phyloP scores from a whole-genome alignment of 306 rosid genomes.

The Medicago arabica region DNA sequence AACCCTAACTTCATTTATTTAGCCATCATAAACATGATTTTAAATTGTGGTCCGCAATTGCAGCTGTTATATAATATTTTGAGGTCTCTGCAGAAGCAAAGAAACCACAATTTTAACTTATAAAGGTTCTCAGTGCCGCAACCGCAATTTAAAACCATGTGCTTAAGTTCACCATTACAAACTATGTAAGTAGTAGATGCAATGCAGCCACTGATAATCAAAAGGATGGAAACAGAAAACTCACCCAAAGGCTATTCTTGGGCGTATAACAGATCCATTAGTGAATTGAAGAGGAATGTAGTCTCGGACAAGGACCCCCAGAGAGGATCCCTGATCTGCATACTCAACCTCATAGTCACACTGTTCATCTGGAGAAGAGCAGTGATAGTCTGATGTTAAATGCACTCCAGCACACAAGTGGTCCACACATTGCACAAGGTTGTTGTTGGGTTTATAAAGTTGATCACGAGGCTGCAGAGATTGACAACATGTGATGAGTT shows the following conservation, averaged over 20 bases:
- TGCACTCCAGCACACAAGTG: conserved; percentile 61
- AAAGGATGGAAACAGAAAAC: conserved; percentile 40
- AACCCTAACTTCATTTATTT: background rate
- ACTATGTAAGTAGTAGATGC: background rate
- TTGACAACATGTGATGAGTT: conserved; percentile 8
- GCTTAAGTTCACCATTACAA: conserved; percentile 12
- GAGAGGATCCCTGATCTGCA: conserved; percentile 87
- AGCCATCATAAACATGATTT: background rate
- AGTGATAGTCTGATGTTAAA: conserved; percentile 38
- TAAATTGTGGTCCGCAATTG: background rate
- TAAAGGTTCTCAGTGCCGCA: background rate
- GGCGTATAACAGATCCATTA: conserved; percentile 67
- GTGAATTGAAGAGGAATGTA: conserved; percentile 51
- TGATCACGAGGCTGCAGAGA: conserved; percentile 60
- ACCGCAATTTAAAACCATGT: background rate
- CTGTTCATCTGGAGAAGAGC: conserved; percentile 67
- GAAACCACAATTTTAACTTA: background rate
- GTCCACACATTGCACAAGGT: conserved; percentile 61
- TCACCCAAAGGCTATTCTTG: conserved; percentile 81
- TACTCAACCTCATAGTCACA: conserved; percentile 86
- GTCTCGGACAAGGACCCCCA: conserved; percentile 82
- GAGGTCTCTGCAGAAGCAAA: background rate
- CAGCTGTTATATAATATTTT: no score
- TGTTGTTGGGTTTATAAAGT: conserved; percentile 72
- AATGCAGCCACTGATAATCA: background rate